Conservation (phyloP, 495 filamentous ascomycete species). For the Wilcoxina mikolae region DNA sequence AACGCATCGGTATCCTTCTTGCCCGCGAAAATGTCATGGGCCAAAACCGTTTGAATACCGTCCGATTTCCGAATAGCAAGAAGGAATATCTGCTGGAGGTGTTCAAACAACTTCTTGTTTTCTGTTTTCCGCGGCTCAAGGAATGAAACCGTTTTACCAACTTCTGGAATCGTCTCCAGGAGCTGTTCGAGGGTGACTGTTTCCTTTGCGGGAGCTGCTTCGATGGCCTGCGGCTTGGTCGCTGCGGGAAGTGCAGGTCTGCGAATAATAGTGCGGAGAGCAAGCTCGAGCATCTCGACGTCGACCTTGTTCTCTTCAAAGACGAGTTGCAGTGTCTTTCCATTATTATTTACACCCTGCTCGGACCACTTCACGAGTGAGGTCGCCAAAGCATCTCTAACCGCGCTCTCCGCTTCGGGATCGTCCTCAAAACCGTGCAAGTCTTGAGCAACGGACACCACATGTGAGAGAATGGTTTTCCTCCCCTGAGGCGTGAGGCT, state of each 20-base stretch:
- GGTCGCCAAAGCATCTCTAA: slow-evolving; percentile 48
- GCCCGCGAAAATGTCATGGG: slow-evolving; percentile 41
- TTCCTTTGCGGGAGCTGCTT: slow-evolving; percentile 10
- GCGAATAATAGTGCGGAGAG: slow-evolving; percentile 47
- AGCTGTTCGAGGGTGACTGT: slow-evolving; percentile 12
- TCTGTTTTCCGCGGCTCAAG: slow-evolving; percentile 28
- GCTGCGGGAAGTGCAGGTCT: slow-evolving; percentile 29
- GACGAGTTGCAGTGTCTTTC: slow-evolving; percentile 43
- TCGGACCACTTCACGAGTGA: slow-evolving; percentile 47
- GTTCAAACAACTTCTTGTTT: slow-evolving; percentile 18
- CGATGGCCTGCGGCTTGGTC: slow-evolving; percentile 11
- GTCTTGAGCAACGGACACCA: slow-evolving; percentile 44
- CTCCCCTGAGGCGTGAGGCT: slow-evolving; percentile 48
- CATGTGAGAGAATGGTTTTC: slow-evolving; percentile 44
- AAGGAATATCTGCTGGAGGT: slow-evolving; percentile 49
- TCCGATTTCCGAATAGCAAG: slow-evolving; percentile 38
- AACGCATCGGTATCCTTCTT: slow-evolving; percentile 45
- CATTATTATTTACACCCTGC: slow-evolving; percentile 35
- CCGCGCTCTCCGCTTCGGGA: slow-evolving; percentile 30
- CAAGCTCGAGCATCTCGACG: slow-evolving; percentile 53
- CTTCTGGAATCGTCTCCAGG: slow-evolving; percentile 17
- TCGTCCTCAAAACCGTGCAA: slow-evolving; percentile 32
- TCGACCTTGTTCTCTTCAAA: slow-evolving; percentile 49
- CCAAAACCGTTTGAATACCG: slow-evolving; percentile 42
- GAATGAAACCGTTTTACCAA: slow-evolving; percentile 36